These are phyloP conservation scores for Geranium incanum DNA, from an alignment of 441 rosid species.

Conservation along the genomic window DNA sequence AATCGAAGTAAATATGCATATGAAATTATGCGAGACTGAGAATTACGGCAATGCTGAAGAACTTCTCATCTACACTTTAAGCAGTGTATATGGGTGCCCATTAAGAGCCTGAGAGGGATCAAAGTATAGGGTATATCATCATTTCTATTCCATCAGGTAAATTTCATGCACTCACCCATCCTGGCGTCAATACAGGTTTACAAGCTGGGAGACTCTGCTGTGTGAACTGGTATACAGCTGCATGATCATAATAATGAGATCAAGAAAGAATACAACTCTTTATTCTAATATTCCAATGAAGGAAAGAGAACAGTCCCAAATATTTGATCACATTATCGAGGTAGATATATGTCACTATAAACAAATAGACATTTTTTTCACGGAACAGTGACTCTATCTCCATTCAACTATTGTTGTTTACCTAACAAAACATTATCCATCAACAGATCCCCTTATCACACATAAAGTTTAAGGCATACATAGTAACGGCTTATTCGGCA, in stretches of 20 bases:
- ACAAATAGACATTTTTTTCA: too few relatives aligned
- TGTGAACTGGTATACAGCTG: constrained; percentile 57
- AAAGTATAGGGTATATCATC: not conserved
- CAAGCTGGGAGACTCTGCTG: constrained; percentile 84
- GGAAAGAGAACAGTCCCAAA: not conserved
- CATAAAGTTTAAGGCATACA: too few relatives aligned
- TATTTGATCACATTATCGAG: too few relatives aligned
- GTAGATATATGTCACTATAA: too few relatives aligned
- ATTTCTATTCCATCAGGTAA: not conserved
- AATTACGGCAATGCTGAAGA: not conserved
- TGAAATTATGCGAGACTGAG: not conserved
- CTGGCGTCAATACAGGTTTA: constrained; percentile 73
- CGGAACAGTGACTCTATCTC: too few relatives aligned
- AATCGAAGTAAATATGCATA: not conserved
- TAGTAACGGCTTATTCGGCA: not conserved
- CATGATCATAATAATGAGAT: constrained; percentile 20
- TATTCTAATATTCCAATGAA: not conserved
- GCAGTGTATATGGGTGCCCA: not conserved
- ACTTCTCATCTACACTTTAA: not conserved
- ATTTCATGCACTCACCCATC: constrained; percentile 45
- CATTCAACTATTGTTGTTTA: too few relatives aligned
- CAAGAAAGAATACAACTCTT: not conserved
- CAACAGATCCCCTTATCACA: too few relatives aligned
- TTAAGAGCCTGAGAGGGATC: not conserved
- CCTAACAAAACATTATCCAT: too few relatives aligned